Conservation (phyloP, 2,329 filamentous ascomycete genomes). For the Gyromitra esculenta region DNA sequence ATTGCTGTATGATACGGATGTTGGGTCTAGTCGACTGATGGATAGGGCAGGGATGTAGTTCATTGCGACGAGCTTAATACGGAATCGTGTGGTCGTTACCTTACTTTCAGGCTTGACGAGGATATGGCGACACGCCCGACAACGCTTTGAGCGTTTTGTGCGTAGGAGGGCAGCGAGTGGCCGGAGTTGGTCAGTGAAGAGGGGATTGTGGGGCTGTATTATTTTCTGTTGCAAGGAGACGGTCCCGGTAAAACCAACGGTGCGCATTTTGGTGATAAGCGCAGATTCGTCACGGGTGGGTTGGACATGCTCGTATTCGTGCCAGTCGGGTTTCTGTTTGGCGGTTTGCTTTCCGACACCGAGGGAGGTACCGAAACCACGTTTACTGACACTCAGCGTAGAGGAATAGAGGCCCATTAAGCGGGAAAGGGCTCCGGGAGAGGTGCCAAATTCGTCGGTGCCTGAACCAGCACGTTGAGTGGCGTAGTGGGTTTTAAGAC, state of each 20-base stretch:
- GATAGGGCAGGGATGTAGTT: constrained; percentile 87
- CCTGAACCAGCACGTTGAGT: constrained; percentile 55
- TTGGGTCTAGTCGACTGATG: constrained; percentile 70
- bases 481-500: constrained; percentile 57
- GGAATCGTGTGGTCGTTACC: constrained; percentile 85
- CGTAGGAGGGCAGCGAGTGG: constrained; percentile 84
- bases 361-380: constrained; percentile 24
- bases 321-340: constrained; percentile 56
- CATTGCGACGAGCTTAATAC: constrained; percentile 84
- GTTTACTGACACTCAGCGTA: constrained; percentile 30
- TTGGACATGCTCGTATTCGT: constrained; percentile 54
- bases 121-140: constrained; percentile 90
- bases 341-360: constrained; percentile 35
- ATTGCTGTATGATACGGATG: constrained; percentile 59
- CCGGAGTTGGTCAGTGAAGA: constrained; percentile 66
- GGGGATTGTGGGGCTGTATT: constrained; percentile 54
- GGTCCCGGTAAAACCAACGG: constrained; percentile 54
- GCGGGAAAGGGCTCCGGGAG: constrained; percentile 57
- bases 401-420: constrained; percentile 58
- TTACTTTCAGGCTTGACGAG: constrained; percentile 94
- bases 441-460: constrained; percentile 56
- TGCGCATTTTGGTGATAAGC: constrained; percentile 55
- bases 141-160: constrained; percentile 93
- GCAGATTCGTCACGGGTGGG: constrained; percentile 54
- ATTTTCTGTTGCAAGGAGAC: constrained; percentile 54